These are phyloP conservation scores for Mycena chlorophos DNA, from an alignment of 768 basidiomycete species.

Conservation along the genomic window DNA sequence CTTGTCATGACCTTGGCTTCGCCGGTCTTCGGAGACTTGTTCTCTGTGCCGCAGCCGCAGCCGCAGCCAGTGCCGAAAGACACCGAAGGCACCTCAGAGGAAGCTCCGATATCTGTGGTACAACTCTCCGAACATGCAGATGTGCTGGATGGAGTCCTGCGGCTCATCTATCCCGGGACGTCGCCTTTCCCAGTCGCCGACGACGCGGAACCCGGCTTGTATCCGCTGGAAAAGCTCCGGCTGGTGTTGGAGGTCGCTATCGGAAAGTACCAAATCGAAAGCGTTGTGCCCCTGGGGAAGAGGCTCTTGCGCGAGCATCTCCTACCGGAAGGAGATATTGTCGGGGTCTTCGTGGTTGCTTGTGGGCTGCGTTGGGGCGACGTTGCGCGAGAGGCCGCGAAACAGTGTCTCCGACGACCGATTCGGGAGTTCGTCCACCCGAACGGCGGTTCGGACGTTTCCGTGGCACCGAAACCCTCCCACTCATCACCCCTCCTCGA, in stretches of 20 bases:
- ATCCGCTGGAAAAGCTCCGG: neutral
- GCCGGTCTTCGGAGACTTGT: conserved; percentile 26
- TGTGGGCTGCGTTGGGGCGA: neutral
- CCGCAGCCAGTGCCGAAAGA: neutral
- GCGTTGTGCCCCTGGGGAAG: neutral
- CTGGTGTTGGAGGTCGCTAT: neutral
- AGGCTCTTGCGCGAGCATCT: neutral
- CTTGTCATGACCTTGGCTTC: conserved; percentile 22
- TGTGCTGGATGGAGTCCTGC: neutral
- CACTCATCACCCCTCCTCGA: neutral
- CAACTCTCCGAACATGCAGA: neutral
- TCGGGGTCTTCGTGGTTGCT: neutral
- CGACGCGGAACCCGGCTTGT: neutral
- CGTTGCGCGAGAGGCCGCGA: neutral
- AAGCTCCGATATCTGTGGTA: neutral
- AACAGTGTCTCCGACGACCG: neutral
- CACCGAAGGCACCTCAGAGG: neutral
- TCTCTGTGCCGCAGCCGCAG: conserved; percentile 13
- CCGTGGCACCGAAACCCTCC: neutral
- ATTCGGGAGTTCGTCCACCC: neutral
- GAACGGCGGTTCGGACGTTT: neutral
- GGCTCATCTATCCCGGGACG: neutral
- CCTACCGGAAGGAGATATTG: neutral
- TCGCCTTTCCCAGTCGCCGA: neutral
- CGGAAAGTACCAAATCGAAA: neutral